These are phyloP conservation scores for Microbotryum saponariae DNA, from an alignment of 1,284 basidiomycete species.

Conservation along the genomic window DNA sequence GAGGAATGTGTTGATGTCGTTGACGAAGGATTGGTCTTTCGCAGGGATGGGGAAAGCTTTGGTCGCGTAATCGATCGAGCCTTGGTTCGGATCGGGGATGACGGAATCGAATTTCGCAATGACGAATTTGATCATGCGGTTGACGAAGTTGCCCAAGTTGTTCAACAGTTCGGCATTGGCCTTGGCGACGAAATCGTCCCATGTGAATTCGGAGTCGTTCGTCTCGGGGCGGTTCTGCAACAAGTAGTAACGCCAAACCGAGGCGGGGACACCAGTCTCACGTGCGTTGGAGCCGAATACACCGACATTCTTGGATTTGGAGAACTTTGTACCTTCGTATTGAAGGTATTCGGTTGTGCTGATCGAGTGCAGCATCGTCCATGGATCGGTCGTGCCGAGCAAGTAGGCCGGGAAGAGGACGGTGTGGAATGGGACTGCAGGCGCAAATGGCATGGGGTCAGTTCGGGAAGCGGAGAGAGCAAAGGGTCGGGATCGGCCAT, in stretches of 20 bases:
- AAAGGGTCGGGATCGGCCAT: neutral
- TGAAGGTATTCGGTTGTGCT: constrained; percentile 97
- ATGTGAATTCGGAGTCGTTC: constrained; percentile 91
- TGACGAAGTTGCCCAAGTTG: constrained; percentile 98
- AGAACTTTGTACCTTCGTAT: constrained; percentile 98
- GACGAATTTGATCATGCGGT: constrained; percentile 84
- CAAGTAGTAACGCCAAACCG: constrained; percentile 97
- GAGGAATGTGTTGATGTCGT: constrained; percentile 71
- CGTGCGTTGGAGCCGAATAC: constrained; percentile 94
- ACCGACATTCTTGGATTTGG: constrained; percentile 91
- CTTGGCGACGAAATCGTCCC: constrained; percentile 87
- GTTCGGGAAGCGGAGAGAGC: too few relatives aligned
- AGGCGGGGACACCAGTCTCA: constrained; percentile 83
- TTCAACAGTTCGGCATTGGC: constrained; percentile 93
- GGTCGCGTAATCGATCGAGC: constrained; percentile 54
- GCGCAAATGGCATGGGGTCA: neutral
- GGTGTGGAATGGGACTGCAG: constrained; percentile 70
- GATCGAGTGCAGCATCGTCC: constrained; percentile 92
- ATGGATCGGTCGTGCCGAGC: constrained; percentile 78
- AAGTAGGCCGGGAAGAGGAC: constrained; percentile 90
- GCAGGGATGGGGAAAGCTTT: constrained; percentile 47
- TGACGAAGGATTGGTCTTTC: constrained; percentile 67
- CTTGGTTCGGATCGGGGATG: constrained; percentile 59
- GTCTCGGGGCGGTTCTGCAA: constrained; percentile 89
- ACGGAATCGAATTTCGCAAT: constrained; percentile 74